Evolutionary conservation across 768 basidiomycete genomes (phyloP).

Genomic region (Tylopilus plumbeoviolaceoides): DNA sequence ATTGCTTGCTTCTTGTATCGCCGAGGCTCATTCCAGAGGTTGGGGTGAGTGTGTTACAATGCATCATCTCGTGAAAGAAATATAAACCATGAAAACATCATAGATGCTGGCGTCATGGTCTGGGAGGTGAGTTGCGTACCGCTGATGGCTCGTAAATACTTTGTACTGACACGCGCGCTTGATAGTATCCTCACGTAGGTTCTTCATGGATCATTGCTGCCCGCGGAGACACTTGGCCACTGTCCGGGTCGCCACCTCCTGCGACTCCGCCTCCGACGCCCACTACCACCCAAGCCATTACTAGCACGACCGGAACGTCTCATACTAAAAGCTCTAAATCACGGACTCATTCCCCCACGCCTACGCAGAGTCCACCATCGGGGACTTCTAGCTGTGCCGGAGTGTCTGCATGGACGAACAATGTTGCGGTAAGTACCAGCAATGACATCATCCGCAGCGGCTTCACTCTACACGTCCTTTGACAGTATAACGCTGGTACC

Average conservation of each 20-base stretch:
- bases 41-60: slow-evolving; percentile 59
- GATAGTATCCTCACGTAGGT: slow-evolving; percentile 24
- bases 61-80: background rate
- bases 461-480: background rate
- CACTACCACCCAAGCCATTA: too few relatives aligned
- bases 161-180: background rate
- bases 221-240: slow-evolving; percentile 31
- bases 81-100: too few relatives aligned
- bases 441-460: background rate
- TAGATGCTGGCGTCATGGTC: slow-evolving; percentile 27
- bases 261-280: background rate
- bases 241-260: background rate
- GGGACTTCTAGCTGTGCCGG: background rate
- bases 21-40: slow-evolving; percentile 53
- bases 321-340: too few relatives aligned
- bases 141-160: background rate
- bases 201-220: slow-evolving; percentile 37
- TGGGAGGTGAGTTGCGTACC: slow-evolving; percentile 32
- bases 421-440: background rate
- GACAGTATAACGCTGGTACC: background rate
- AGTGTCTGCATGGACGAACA: background rate
- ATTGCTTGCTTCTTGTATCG: slow-evolving; percentile 53
- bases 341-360: too few relatives aligned
- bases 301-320: too few relatives aligned
- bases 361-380: too few relatives aligned